Evolutionary conservation across 2,329 filamentous ascomycete species (phyloP), one percentile per base, ranked within the genome.

Genomic region (Trichophyton schoenleinii): DNA sequence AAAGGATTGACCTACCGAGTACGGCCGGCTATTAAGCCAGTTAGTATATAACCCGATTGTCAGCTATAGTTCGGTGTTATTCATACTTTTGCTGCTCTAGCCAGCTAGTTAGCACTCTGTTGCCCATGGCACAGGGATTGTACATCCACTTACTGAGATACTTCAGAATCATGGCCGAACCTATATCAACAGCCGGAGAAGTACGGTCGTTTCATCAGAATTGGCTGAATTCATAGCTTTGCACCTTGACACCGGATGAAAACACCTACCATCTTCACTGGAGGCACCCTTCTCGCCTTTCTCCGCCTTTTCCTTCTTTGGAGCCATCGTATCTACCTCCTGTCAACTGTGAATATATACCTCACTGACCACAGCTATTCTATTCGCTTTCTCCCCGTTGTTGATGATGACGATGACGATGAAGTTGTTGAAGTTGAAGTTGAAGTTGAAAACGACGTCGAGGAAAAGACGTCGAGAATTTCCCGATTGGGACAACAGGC

Each of bases 31-130:
- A 65, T 46, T 42, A 53, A 53, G 31, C 4, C 31, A 57, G 20
- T 25, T n/a, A 55, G 7, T 9, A 13, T 48, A 55, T 20, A 15
- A 13, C n/a, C 34, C n/a, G 25, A 34, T 20, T 28, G 18, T 31
- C n/a, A 7, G 55, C 6, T 22, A 20, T 2, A 18, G 6, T 3
- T 38, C 2, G 3, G 2, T 44, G 3, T 41, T 3, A 2, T 41
- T 67, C 69, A 58, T 69, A 79, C 78, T 81, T 81, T 62, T 80
- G 78, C 66, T 76, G 75, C 42, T 72, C 79, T 81, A 61, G 18
- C 58, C 13, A 28, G 4, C 61, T 2, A 28, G 20, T 18, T n/a
- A 46, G 48, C 20, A 36, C 3, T 8, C 44, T 22, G 0, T 1
- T 53, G 5, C 28, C 46, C 6, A 4, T 34, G 1, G 22, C 31